phyloP scores from a whole-genome alignment of 305 asterid genomes.

The Fraxinus ornus region DNA sequence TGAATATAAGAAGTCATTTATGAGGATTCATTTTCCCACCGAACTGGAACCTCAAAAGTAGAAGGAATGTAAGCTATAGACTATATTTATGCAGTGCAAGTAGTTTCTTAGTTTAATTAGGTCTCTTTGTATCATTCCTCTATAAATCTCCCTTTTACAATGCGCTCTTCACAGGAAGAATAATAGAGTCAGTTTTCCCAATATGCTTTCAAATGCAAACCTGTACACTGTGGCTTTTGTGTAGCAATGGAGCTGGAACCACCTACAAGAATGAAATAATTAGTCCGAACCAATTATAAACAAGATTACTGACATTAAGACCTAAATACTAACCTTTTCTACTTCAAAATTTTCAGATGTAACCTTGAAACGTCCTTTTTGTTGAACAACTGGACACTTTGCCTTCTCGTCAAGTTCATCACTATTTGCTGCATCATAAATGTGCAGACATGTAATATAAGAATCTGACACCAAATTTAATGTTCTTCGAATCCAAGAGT shows the following conservation, averaged over 20 bases:
- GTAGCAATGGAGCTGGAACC: constrained; percentile 47
- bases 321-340: constrained; percentile 60
- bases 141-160: not conserved
- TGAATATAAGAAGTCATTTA: not conserved
- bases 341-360: constrained; percentile 84
- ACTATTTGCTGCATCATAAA: constrained; percentile 50
- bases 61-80: not conserved
- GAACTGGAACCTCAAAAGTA: not conserved
- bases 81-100: not conserved
- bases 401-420: constrained; percentile 82
- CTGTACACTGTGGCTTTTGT: constrained; percentile 55
- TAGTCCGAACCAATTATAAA: constrained; percentile 24
- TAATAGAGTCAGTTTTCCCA: constrained; percentile 56
- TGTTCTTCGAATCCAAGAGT: not conserved
- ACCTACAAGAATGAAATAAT: constrained; percentile 42
- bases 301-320: constrained; percentile 18
- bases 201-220: constrained; percentile 57
- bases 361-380: constrained; percentile 96
- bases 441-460: constrained; percentile 22
- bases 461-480: constrained; percentile 12
- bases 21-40: not conserved
- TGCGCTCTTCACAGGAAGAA: not conserved
- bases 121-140: not conserved
- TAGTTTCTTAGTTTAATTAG: not conserved
- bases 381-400: constrained; percentile 84